A percentile compares a stretch with the other conserved stretches of the same genome.
These are phyloP conservation scores for Suillus paluster DNA, from an alignment of 768 basidiomycete genomes.

Conservation along the genomic window DNA sequence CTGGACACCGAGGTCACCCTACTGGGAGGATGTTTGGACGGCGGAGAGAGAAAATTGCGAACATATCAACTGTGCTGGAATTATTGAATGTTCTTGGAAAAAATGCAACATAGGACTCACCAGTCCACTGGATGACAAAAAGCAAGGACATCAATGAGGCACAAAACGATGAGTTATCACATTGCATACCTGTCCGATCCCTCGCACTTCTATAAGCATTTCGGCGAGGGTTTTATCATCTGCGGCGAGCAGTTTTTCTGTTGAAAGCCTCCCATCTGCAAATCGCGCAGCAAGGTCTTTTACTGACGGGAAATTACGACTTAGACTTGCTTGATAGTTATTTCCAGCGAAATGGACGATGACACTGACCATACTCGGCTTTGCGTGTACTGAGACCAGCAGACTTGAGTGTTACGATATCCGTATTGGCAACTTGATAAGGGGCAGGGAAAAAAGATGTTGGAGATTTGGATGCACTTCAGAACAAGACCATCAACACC, in stretches of 20 bases:
- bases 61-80: slow-evolving; percentile 77
- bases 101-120: slow-evolving; percentile 35
- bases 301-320: slow-evolving; percentile 47
- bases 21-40: slow-evolving; percentile 81
- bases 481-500: slow-evolving; percentile 6
- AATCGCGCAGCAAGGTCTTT: slow-evolving; percentile 81
- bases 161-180: not conserved
- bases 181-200: slow-evolving; percentile 69
- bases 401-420: slow-evolving; percentile 60
- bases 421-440: slow-evolving; percentile 63
- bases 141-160: slow-evolving; percentile 11
- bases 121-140: slow-evolving; percentile 56
- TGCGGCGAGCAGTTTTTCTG: slow-evolving; percentile 68
- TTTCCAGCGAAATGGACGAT: not conserved
- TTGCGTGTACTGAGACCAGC: slow-evolving; percentile 87
- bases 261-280: slow-evolving; percentile 77
- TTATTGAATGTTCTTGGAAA: slow-evolving; percentile 9
- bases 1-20: slow-evolving; percentile 86
- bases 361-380: slow-evolving; percentile 78
- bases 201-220: slow-evolving; percentile 78
- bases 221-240: slow-evolving; percentile 76
- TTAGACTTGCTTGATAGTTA: not conserved
- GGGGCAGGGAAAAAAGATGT: slow-evolving; percentile 73
- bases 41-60: slow-evolving; percentile 84
- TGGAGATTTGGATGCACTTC: slow-evolving; percentile 24